A percentile compares a stretch with the other conserved stretches of the same genome.
Evolutionary conservation across 202 grass and related monocot genomes (phyloP).

Genomic region (Musa balbisiana): DNA sequence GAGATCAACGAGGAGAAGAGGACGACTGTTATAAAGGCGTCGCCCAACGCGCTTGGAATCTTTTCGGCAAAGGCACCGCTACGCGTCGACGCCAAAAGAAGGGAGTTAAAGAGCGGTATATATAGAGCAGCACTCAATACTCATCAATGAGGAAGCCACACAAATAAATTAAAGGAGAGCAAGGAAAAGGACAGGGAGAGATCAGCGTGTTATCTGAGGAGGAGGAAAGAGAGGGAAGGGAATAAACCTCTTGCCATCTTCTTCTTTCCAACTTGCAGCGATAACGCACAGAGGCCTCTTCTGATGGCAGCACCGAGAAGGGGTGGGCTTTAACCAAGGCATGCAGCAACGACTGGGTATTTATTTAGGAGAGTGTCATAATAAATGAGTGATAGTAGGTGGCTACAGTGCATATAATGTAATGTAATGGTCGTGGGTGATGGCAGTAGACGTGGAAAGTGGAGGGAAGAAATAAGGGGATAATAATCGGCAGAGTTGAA

Average conservation of each 20-base stretch:
- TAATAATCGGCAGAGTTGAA: too few species aligned
- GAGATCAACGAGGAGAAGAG: not conserved
- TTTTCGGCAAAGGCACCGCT: slow-evolving; percentile 1
- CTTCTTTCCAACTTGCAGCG: too few species aligned
- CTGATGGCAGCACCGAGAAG: too few species aligned
- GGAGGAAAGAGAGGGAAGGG: not conserved
- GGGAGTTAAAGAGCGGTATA: not conserved
- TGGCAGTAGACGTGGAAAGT: not conserved
- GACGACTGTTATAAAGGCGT: not conserved
- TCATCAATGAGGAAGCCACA: not conserved
- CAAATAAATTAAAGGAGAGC: not conserved
- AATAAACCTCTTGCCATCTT: too few species aligned
- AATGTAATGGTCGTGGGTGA: not conserved
- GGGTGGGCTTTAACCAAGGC: too few species aligned
- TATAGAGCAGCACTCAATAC: not conserved
- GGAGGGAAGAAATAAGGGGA: not conserved
- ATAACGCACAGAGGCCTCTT: too few species aligned
- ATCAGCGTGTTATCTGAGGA: not conserved
- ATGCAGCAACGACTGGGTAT: too few species aligned
- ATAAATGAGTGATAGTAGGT: not conserved
- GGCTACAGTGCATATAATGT: not conserved
- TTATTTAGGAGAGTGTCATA: not conserved
- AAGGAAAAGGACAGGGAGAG: not conserved
- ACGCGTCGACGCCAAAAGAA: not conserved
- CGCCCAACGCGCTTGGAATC: slow-evolving; percentile 4